Conservation (phyloP, 352 stramenopile species). For the Phytophthora hibernalis region DNA sequence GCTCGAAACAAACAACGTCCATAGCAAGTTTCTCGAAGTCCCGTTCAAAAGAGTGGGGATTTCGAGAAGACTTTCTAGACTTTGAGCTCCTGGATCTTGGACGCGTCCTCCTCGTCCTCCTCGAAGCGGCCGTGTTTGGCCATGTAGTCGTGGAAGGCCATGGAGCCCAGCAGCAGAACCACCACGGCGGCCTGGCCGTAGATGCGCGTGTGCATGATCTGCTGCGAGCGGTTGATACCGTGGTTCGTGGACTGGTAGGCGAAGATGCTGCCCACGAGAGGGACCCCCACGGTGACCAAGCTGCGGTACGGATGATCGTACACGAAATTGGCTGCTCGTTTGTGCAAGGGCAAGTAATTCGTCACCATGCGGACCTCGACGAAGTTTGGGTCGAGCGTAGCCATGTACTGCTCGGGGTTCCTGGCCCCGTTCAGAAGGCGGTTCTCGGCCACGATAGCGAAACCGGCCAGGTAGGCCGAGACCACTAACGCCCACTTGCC, state of each 20-base stretch:
- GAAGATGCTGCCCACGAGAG: slow-evolving; percentile 50
- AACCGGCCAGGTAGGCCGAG: slow-evolving; percentile 44
- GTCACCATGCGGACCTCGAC: slow-evolving; percentile 29
- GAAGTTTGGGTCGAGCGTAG: slow-evolving; percentile 40
- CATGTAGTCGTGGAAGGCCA: slow-evolving; percentile 60
- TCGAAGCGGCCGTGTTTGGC: slow-evolving; percentile 44
- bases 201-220: slow-evolving; percentile 63
- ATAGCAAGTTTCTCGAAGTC: neutral
- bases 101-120: slow-evolving; percentile 18
- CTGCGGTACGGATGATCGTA: slow-evolving; percentile 54
- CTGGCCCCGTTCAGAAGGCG: slow-evolving; percentile 38
- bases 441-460: slow-evolving; percentile 48
- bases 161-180: slow-evolving; percentile 41
- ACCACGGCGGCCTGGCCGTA: slow-evolving; percentile 50
- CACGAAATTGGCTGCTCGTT: slow-evolving; percentile 47
- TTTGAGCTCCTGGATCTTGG: slow-evolving; percentile 31
- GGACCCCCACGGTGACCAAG: slow-evolving; percentile 35
- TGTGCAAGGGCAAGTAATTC: slow-evolving; percentile 31
- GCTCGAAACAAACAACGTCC: slow-evolving; percentile 14
- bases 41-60: neutral
- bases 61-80: slow-evolving; percentile 3
- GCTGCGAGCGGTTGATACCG: slow-evolving; percentile 42
- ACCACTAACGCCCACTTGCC: slow-evolving; percentile 54
- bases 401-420: slow-evolving; percentile 51
- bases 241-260: slow-evolving; percentile 42